Evolutionary conservation across 306 rosid species (phyloP).

Genomic region (Betula pendula): DNA sequence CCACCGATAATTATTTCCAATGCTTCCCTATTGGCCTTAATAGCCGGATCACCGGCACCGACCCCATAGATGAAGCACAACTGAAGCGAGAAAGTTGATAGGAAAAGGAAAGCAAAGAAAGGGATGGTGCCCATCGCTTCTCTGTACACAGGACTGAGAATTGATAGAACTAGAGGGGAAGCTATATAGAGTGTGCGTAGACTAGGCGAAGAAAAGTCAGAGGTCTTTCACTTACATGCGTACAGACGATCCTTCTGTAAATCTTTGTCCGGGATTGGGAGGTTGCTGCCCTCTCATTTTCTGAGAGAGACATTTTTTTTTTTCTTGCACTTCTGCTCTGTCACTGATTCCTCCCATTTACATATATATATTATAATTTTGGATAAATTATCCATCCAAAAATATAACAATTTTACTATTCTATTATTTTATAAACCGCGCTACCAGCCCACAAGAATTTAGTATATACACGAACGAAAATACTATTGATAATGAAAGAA

Average conservation of each 20-base stretch:
- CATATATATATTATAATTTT: no score
- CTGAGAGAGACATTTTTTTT: not conserved
- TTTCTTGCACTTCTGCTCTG: not conserved
- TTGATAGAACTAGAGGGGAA: not conserved
- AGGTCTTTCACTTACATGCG: not conserved
- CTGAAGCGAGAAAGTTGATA: conserved; percentile 18
- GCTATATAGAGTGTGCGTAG: not conserved
- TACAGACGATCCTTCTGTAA: not conserved
- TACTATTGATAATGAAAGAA: no score
- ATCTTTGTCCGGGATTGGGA: not conserved
- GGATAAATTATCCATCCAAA: no score
- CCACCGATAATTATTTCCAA: conserved; percentile 45
- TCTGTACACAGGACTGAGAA: not conserved
- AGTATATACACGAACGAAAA: no score
- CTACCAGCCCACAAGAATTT: no score
- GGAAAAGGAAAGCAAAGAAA: conserved; percentile 20
- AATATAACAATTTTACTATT: no score
- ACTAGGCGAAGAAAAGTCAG: conserved; percentile 18
- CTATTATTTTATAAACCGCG: no score
- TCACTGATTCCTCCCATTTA: no score
- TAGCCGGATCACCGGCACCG: conserved; percentile 4
- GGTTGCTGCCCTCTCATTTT: conserved; percentile 36
- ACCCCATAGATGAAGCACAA: not conserved
- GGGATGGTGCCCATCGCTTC: conserved; percentile 31
- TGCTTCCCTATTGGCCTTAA: conserved; percentile 33